These are phyloP conservation scores for Phytophthora macrochlamydospora DNA, from an alignment of 352 stramenopile genomes.

Conservation along the genomic window DNA sequence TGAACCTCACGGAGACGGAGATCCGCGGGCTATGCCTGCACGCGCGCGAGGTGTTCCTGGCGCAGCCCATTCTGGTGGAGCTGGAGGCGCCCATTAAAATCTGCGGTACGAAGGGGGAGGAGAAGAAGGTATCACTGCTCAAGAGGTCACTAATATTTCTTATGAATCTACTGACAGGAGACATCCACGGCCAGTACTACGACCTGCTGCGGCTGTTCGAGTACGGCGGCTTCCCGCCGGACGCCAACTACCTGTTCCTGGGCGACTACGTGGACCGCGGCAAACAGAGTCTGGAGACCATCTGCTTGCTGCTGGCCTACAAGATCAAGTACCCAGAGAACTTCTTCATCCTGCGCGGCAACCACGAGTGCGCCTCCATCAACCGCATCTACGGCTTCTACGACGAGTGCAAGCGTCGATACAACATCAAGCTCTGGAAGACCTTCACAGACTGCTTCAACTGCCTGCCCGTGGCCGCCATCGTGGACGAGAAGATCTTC, in stretches of 20 bases:
- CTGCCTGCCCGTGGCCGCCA: slow-evolving; percentile 95
- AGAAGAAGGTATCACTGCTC: no score
- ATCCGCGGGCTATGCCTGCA: slow-evolving; percentile 51
- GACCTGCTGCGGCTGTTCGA: slow-evolving; percentile 98
- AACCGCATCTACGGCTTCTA: slow-evolving; percentile 99
- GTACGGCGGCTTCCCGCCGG: slow-evolving; percentile 90
- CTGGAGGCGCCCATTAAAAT: slow-evolving; percentile 97
- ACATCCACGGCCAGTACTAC: slow-evolving; percentile 99
- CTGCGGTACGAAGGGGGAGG: slow-evolving; percentile 62
- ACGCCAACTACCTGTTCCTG: slow-evolving; percentile 70
- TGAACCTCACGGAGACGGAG: slow-evolving; percentile 84
- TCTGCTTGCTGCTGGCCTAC: slow-evolving; percentile 97
- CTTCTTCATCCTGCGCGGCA: slow-evolving; percentile 97
- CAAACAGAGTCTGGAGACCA: slow-evolving; percentile 97
- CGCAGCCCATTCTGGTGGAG: slow-evolving; percentile 95
- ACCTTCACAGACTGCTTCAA: slow-evolving; percentile 99
- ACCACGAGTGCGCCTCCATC: slow-evolving; percentile 98
- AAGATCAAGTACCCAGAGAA: slow-evolving; percentile 99
- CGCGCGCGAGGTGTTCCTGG: slow-evolving; percentile 75
- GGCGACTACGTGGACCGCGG: slow-evolving; percentile 95
- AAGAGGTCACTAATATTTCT: no score
- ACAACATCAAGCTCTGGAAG: slow-evolving; percentile 94
- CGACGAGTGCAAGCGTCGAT: slow-evolving; percentile 97
- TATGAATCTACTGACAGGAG: slow-evolving; percentile 36
- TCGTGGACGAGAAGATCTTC: slow-evolving; percentile 98